phyloP scores from a whole-genome alignment of 805 yeast genomes.

The Hanseniaspora hatyaiensis region DNA sequence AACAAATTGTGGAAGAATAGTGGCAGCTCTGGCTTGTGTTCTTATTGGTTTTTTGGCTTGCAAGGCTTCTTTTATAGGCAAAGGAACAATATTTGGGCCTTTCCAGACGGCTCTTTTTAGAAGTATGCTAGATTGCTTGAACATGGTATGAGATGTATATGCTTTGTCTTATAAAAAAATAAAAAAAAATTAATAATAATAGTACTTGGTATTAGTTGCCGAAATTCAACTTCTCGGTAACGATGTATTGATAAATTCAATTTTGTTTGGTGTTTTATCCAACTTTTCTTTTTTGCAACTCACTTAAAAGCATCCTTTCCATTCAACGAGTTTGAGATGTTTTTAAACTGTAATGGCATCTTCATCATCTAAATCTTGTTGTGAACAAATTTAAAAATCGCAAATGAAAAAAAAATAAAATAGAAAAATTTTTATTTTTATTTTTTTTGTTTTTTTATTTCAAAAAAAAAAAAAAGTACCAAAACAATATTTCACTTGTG shows the following conservation, averaged over 20 bases:
- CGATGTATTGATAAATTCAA: not conserved
- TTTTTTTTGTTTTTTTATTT: not conserved
- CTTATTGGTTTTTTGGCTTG: constrained; percentile 74
- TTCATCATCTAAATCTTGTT: too few relatives aligned
- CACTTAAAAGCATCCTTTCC: too few relatives aligned
- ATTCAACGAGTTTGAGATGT: too few relatives aligned
- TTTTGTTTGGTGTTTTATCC: not conserved
- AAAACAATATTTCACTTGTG: not conserved
- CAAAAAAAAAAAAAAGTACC: too few relatives aligned
- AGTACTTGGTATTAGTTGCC: too few relatives aligned
- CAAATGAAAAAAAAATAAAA: not conserved
- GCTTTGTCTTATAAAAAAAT: too few relatives aligned
- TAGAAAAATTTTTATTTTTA: not conserved
- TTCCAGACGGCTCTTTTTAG: constrained; percentile 48
- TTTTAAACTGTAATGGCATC: too few relatives aligned
- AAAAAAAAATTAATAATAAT: too few relatives aligned
- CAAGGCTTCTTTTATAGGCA: constrained; percentile 80
- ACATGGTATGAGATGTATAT: not conserved
- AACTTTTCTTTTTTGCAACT: not conserved
- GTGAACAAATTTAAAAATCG: too few relatives aligned
- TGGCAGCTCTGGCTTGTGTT: constrained; percentile 92
- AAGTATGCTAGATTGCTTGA: constrained; percentile 26
- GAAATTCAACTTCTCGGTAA: too few relatives aligned
- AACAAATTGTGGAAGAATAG: constrained; percentile 89
- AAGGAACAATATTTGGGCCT: constrained; percentile 87